Conservation (phyloP, 345 rosid genomes). For the Brassica carinata region DNA sequence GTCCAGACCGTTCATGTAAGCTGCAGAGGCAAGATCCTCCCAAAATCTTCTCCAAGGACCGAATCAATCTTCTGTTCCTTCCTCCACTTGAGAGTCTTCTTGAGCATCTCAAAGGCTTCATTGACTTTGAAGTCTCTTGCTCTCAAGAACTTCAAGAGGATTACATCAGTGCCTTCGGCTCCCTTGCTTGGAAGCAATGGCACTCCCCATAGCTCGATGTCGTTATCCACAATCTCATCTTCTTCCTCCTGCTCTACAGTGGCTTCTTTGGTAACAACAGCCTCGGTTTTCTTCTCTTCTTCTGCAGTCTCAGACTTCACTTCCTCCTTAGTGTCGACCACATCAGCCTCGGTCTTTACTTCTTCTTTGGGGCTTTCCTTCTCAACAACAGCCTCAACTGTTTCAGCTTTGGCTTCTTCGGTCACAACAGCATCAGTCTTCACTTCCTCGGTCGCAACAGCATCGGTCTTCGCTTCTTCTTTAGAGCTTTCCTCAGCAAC, state of each 20-base stretch:
- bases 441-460: neutral
- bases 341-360: constrained; percentile 32
- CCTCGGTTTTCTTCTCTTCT: constrained; percentile 35
- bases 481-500: constrained; percentile 30
- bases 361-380: constrained; percentile 31
- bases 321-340: constrained; percentile 37
- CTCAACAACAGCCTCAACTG: constrained; percentile 2
- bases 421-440: constrained; percentile 1
- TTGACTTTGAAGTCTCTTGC: constrained; percentile 85
- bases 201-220: constrained; percentile 73
- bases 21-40: constrained; percentile 51
- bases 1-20: constrained; percentile 65
- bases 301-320: constrained; percentile 33
- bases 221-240: constrained; percentile 43
- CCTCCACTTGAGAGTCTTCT: constrained; percentile 78
- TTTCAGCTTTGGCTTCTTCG: constrained; percentile 30
- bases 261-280: constrained; percentile 25
- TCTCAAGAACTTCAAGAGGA: constrained; percentile 80
- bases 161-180: constrained; percentile 62
- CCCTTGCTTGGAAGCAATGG: constrained; percentile 73
- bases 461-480: constrained; percentile 25
- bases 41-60: constrained; percentile 56
- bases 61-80: constrained; percentile 56
- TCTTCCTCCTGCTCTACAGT: constrained; percentile 33
- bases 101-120: constrained; percentile 84